These are phyloP conservation scores for Mycosphaerella sp. DNA, from an alignment of 2,329 filamentous ascomycete genomes.

Conservation along the genomic window DNA sequence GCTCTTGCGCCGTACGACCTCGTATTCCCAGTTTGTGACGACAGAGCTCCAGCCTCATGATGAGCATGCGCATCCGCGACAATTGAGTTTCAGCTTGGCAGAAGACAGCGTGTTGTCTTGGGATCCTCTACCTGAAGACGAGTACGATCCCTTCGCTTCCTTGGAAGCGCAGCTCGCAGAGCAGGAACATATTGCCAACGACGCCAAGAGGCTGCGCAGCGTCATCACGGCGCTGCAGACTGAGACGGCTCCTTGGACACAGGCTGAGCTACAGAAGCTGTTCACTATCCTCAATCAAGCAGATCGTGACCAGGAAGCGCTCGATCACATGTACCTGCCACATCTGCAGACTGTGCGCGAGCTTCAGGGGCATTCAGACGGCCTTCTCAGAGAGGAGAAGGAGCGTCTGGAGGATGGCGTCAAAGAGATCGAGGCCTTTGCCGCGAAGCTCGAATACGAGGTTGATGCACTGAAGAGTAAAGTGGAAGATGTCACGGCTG, in stretches of 20 bases:
- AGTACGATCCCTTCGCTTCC: slow-evolving; percentile 18
- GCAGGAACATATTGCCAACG: slow-evolving; percentile 40
- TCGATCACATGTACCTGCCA: slow-evolving; percentile 62
- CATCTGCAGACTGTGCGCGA: slow-evolving; percentile 63
- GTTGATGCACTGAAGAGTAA: slow-evolving; percentile 71
- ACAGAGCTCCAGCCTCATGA: slow-evolving; percentile 13
- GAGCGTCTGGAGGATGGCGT: slow-evolving; percentile 62
- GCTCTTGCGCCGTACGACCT: slow-evolving; percentile 52
- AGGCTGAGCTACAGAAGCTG: slow-evolving; percentile 51
- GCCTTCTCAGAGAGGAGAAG: slow-evolving; percentile 63
- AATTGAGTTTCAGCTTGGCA: slow-evolving; percentile 68
- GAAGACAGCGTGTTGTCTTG: slow-evolving; percentile 68
- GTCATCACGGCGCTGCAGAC: slow-evolving; percentile 40
- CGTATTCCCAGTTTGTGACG: slow-evolving; percentile 40
- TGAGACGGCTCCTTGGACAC: slow-evolving; percentile 52
- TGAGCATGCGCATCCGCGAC: slow-evolving; percentile 61
- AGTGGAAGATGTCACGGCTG: slow-evolving; percentile 80
- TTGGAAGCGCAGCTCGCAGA: slow-evolving; percentile 24
- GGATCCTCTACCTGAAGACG: slow-evolving; percentile 39
- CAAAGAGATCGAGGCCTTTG: slow-evolving; percentile 71
- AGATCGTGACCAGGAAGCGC: slow-evolving; percentile 56
- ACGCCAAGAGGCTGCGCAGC: slow-evolving; percentile 51
- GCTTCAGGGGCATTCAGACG: slow-evolving; percentile 60
- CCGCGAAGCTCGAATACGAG: slow-evolving; percentile 88
- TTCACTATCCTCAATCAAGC: slow-evolving; percentile 52